Percentiles rank a stretch among this genome's conserved stretches.
Evolutionary conservation across 202 grass and related monocot genomes (phyloP).

Genomic region (Saccharum hybrid): DNA sequence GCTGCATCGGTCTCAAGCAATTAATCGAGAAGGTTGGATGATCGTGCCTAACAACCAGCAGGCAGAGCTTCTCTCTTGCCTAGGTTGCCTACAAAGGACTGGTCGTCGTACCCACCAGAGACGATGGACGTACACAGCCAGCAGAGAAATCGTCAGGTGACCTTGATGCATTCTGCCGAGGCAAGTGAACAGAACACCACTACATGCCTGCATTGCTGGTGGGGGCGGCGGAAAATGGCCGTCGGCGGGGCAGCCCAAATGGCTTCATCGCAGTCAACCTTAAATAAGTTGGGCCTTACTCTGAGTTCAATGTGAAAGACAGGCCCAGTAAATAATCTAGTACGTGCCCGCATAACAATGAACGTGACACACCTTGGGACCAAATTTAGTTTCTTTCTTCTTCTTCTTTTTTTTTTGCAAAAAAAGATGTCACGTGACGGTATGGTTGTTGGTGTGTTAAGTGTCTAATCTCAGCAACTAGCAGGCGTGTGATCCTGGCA

Average conservation of each 20-base stretch:
- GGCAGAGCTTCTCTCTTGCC: constrained; percentile 58
- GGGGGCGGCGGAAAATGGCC: not conserved
- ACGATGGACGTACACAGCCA: constrained; percentile 39
- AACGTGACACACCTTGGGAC: no score
- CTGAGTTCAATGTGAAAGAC: not conserved
- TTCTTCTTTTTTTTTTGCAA: not conserved
- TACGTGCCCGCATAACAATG: no score
- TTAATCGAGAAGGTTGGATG: no score
- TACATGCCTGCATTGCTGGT: not conserved
- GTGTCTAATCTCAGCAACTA: not conserved
- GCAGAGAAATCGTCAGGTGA: not conserved
- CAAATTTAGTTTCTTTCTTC: no score
- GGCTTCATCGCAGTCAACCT: no score
- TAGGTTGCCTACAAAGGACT: constrained; percentile 42
- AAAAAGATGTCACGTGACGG: not conserved
- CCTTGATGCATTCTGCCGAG: no score
- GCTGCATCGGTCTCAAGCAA: no score
- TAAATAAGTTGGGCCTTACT: not conserved
- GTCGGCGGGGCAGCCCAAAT: no score
- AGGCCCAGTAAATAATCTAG: not conserved
- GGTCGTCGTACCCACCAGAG: constrained; percentile 46
- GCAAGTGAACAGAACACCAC: not conserved
- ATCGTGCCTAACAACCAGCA: constrained; percentile 36
- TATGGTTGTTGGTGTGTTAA: not conserved
- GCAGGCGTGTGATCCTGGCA: not conserved